Conservation (phyloP, 345 rosid species). For the Brassica juncea region DNA sequence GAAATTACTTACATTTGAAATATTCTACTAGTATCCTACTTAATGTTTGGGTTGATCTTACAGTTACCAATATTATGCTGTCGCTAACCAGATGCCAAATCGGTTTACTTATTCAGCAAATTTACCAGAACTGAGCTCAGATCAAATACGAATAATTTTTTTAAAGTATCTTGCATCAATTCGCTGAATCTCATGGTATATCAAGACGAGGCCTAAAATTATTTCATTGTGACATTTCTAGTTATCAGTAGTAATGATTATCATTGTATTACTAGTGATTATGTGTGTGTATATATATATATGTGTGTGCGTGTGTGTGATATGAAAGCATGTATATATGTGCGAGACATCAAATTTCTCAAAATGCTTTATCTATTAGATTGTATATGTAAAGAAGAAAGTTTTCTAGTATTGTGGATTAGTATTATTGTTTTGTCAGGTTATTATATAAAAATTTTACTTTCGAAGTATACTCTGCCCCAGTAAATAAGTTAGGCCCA, state of each 20-base stretch:
- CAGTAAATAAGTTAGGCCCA: slow-evolving; percentile 15
- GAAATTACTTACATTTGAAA: slow-evolving; percentile 24
- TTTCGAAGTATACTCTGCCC: slow-evolving; percentile 5
- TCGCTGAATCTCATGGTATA: background rate
- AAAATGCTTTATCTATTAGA: background rate
- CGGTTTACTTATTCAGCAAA: slow-evolving; percentile 14
- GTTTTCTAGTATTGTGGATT: background rate
- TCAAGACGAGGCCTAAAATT: background rate
- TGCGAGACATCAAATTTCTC: background rate
- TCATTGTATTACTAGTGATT: background rate
- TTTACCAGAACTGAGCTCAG: background rate
- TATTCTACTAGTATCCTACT: slow-evolving; percentile 16
- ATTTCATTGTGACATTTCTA: slow-evolving; percentile 19
- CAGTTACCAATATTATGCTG: slow-evolving; percentile 26
- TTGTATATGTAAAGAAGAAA: background rate
- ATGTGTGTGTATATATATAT: too few relatives aligned
- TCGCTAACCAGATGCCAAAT: slow-evolving; percentile 10
- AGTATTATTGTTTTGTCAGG: background rate
- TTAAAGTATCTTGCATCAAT: background rate
- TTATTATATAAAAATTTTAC: background rate
- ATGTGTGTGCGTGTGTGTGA: background rate
- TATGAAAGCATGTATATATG: background rate
- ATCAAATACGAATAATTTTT: background rate
- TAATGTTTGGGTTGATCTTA: slow-evolving; percentile 26
- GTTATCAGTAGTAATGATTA: slow-evolving; percentile 4